Evolutionary conservation across 1,139 yeast genomes (phyloP).

Genomic region (Pichia sp.): DNA sequence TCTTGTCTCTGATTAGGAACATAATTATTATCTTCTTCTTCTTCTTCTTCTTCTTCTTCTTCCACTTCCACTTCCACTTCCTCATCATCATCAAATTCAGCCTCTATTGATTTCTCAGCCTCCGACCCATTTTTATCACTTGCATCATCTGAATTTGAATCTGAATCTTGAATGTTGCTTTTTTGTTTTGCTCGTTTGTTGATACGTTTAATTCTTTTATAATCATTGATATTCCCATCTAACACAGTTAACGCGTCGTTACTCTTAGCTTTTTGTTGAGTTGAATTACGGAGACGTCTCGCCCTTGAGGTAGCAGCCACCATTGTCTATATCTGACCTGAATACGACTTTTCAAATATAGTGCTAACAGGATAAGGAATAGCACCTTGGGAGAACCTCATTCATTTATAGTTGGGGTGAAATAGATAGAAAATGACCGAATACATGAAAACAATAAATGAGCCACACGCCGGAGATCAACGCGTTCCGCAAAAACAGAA

Average conservation of each 20-base stretch:
- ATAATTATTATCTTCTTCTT: constrained; percentile 5
- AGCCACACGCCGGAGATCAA: constrained; percentile 1
- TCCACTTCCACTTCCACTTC: background rate
- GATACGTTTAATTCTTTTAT: background rate
- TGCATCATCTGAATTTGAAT: background rate
- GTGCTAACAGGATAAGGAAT: too few relatives aligned
- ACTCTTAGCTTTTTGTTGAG: constrained; percentile 3
- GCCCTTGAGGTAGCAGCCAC: background rate
- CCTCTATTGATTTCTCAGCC: background rate
- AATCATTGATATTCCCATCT: background rate
- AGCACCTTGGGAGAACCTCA: too few relatives aligned
- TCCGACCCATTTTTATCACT: background rate
- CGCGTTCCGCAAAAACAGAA: background rate
- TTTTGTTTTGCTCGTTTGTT: background rate
- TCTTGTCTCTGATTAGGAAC: constrained; percentile 1
- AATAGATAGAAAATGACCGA: background rate
- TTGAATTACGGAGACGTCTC: constrained; percentile 6
- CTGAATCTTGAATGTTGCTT: background rate
- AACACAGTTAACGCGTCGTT: constrained; percentile 15
- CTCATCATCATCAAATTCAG: background rate
- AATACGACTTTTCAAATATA: too few relatives aligned
- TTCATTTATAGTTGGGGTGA: too few relatives aligned
- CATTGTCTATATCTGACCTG: too few relatives aligned
- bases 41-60: constrained; percentile 7
- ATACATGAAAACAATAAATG: background rate